Evolutionary conservation across 2,329 filamentous ascomycete species (phyloP), one percentile per base, ranked within the genome.

Genomic region (Scytalidium lignicola): DNA sequence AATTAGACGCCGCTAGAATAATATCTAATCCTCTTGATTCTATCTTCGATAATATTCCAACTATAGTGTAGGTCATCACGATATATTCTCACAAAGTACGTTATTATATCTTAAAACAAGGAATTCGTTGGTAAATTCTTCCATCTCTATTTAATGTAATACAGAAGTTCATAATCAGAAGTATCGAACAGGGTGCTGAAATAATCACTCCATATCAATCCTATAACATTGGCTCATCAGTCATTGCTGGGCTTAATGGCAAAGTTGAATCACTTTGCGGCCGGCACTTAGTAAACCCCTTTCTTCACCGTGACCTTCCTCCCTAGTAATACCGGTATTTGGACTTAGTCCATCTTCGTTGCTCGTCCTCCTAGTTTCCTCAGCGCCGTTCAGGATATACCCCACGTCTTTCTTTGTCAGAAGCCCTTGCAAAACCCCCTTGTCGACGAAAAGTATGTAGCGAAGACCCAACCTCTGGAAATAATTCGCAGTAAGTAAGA

Each of bases 341-440:
- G 65, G 60, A 3, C 53, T 58, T 21, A 55, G 49, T 58, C 56
- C 72, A 53, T 74, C 68, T 8, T 52, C 48, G 10, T 50, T 52
- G 48, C 60, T 55, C 15, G 58, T 56, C 50, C 74, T 70, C 21
- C 76, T 70, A 48, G 78, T 79, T 65, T 84, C 80, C 55, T 86
- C 84, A 9, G 82, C 83, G 40, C 86, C 88, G 63, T 96, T 90
- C 42, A 97, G 74, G 37, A 97, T 83, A 66, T 89, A 91, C 88
- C 91, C 97, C 28, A 95, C 85, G 69, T 99, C 93, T 73, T 99
- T 99, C 74, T 97, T 97, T 18, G 93, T 99, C 58, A 97, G 72
- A 43, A 99, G 68, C 0, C 93, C 93, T 65, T 89, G 84, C 37
- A 99, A 70, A 44, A 81, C 80, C 18, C 93, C 93, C 44, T 85